Conservation (phyloP, 2,329 filamentous ascomycete species). For the Cylindrodendrum hubeiense region DNA sequence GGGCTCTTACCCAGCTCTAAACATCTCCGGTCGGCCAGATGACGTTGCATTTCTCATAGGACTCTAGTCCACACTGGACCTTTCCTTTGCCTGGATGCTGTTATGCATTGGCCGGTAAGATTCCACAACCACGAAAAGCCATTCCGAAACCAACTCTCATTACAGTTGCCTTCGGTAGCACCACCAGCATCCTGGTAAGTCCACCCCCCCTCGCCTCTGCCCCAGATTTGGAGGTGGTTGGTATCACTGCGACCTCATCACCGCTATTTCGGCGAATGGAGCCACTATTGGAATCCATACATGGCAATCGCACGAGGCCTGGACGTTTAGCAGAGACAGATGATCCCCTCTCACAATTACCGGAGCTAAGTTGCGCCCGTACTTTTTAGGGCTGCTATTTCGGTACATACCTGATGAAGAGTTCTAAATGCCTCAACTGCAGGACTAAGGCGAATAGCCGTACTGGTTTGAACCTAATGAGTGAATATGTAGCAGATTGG, state of each 20-base stretch:
- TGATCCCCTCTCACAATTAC: conserved; percentile 3
- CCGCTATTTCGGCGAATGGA: not conserved
- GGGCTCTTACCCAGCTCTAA: conserved; percentile 7
- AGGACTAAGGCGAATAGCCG: too few species aligned
- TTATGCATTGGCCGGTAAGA: conserved; percentile 12
- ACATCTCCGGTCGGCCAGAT: conserved; percentile 11
- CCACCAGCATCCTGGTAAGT: conserved; percentile 7
- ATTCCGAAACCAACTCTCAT: conserved; percentile 16
- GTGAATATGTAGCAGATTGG: too few species aligned
- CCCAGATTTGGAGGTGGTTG: not conserved
- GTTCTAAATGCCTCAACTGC: too few species aligned
- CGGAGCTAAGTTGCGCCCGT: not conserved
- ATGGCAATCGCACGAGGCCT: conserved; percentile 19
- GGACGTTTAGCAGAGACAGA: conserved; percentile 9
- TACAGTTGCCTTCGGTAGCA: conserved; percentile 2
- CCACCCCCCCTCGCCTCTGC: conserved; percentile 3
- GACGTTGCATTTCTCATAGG: conserved; percentile 19
- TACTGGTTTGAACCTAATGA: not conserved
- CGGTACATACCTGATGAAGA: conserved; percentile 7
- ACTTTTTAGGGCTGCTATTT: not conserved
- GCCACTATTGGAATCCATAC: conserved; percentile 4
- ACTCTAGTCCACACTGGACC: conserved; percentile 1
- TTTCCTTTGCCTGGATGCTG: conserved; percentile 10
- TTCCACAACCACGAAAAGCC: conserved; percentile 8
- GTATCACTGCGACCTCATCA: not conserved